phyloP scores from a whole-genome alignment of 2,329 filamentous ascomycete species.

The Golovinomyces cichoracearum region DNA sequence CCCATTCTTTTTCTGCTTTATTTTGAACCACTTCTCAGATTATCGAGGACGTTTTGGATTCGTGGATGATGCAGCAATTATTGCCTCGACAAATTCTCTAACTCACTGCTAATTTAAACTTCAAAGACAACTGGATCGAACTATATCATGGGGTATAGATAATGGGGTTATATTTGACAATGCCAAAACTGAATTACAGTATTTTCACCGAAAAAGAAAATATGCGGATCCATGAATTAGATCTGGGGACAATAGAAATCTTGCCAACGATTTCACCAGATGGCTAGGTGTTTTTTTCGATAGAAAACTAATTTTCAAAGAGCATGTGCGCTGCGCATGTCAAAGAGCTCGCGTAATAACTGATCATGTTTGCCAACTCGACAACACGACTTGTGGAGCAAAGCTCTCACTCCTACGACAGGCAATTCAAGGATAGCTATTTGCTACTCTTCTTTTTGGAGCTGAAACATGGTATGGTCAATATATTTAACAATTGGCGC shows the following conservation, averaged over 20 bases:
- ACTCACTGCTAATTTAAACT: too few species aligned
- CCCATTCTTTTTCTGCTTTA: not conserved
- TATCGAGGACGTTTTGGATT: not conserved
- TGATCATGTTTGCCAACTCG: not conserved
- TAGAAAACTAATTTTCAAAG: not conserved
- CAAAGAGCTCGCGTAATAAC: not conserved
- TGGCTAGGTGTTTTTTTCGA: not conserved
- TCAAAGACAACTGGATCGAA: too few species aligned
- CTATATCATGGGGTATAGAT: not conserved
- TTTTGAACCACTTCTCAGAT: not conserved
- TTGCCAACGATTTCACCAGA: not conserved
- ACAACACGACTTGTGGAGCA: not conserved
- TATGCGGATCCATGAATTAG: not conserved
- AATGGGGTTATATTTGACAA: not conserved
- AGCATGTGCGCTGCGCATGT: not conserved
- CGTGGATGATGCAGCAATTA: too few species aligned
- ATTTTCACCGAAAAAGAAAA: constrained; percentile 1
- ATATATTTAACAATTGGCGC: not conserved
- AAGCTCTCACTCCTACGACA: not conserved
- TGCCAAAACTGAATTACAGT: not conserved
- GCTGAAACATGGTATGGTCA: not conserved
- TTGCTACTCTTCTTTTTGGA: not conserved
- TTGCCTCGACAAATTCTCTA: too few species aligned
- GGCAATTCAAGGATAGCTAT: not conserved
- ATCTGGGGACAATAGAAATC: not conserved